A percentile compares a stretch with the other conserved stretches of the same genome.
Evolutionary conservation across 345 rosid genomes (phyloP).

Genomic region (Balakata baccata): DNA sequence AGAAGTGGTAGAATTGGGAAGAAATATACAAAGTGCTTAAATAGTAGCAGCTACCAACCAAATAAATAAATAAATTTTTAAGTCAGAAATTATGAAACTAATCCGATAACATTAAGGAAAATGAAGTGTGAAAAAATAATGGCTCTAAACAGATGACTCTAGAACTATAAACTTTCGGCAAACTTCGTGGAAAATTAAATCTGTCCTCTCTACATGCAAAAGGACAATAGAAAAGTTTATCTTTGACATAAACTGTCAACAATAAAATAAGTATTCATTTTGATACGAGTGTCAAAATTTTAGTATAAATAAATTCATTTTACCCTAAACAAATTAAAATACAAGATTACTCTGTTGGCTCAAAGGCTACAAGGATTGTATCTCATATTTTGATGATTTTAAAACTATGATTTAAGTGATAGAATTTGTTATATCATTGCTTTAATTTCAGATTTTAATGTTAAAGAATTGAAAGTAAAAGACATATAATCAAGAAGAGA

Average conservation of each 20-base stretch:
- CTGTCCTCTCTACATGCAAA: slow-evolving; percentile 28
- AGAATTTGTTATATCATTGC: no score
- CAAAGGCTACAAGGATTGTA: no score
- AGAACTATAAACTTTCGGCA: slow-evolving; percentile 21
- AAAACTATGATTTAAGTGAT: no score
- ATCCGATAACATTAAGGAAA: neutral
- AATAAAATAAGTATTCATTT: slow-evolving; percentile 31
- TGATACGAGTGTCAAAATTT: no score
- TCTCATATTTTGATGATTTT: no score
- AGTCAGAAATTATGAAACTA: neutral
- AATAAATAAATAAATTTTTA: neutral
- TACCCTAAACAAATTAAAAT: slow-evolving; percentile 8
- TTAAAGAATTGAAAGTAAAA: no score
- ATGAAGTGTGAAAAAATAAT: neutral
- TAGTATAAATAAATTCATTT: no score
- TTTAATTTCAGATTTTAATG: no score
- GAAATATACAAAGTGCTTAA: neutral
- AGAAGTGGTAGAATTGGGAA: neutral
- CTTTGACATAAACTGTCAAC: slow-evolving; percentile 41
- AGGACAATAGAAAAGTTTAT: slow-evolving; percentile 43
- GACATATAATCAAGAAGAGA: no score
- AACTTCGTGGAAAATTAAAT: slow-evolving; percentile 34
- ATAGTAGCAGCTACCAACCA: no score
- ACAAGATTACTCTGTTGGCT: no score
- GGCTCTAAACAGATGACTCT: slow-evolving; percentile 19